These are phyloP conservation scores for Novakomyces olei DNA, from an alignment of 805 yeast species.

Conservation along the genomic window DNA sequence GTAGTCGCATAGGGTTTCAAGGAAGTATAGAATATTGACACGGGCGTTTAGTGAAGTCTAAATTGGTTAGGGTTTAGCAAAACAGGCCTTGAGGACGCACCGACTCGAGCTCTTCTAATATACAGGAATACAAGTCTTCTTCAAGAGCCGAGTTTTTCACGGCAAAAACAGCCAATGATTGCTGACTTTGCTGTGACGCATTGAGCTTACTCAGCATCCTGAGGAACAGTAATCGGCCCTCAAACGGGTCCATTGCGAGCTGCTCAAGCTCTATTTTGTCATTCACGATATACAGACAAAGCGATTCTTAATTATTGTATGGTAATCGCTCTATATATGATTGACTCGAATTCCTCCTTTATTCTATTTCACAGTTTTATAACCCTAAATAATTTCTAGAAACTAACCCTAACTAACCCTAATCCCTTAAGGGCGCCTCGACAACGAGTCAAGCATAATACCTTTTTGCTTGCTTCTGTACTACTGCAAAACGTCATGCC, in stretches of 20 bases:
- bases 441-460: too few species aligned
- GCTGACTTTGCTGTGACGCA: slow-evolving; percentile 29
- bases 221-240: slow-evolving; percentile 54
- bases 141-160: slow-evolving; percentile 30
- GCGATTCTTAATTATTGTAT: too few species aligned
- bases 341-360: too few species aligned
- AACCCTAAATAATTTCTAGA: too few species aligned
- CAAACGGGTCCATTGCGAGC: slow-evolving; percentile 65
- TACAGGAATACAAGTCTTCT: slow-evolving; percentile 47
- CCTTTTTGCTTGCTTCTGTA: too few species aligned
- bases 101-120: slow-evolving; percentile 33
- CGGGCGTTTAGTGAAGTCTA: slow-evolving; percentile 34
- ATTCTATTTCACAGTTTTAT: too few species aligned
- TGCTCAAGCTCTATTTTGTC: too few species aligned
- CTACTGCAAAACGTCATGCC: too few species aligned
- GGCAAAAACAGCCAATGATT: slow-evolving; percentile 33
- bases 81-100: slow-evolving; percentile 6
- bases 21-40: slow-evolving; percentile 43
- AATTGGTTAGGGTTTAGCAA: neutral
- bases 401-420: too few species aligned
- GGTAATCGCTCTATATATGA: too few species aligned
- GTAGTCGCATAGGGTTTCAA: slow-evolving; percentile 33
- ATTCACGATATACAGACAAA: too few species aligned
- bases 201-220: slow-evolving; percentile 42
- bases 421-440: too few species aligned